Evolutionary conservation across 306 rosid species (phyloP).

Genomic region (Bauhinia variegata): DNA sequence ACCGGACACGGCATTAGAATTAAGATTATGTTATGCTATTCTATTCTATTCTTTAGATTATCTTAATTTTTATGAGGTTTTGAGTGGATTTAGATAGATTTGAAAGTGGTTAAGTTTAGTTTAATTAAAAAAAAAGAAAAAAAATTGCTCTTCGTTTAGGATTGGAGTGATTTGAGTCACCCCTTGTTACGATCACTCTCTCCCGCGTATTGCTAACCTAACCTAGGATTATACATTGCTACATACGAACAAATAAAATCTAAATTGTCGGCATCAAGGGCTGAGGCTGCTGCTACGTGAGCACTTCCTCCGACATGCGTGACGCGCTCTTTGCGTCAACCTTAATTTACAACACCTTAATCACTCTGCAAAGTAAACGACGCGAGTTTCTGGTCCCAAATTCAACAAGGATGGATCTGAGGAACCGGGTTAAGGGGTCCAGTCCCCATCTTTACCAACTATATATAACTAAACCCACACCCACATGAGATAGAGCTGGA

Average conservation of each 20-base stretch:
- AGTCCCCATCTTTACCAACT: constrained; percentile 34
- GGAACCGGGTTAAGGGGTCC: constrained; percentile 17
- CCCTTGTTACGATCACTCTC: too few species aligned
- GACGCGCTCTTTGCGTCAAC: constrained; percentile 59
- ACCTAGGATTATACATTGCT: neutral
- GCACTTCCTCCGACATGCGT: constrained; percentile 57
- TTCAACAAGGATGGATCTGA: neutral
- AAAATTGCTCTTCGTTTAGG: too few species aligned
- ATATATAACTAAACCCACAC: neutral
- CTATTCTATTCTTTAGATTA: too few species aligned
- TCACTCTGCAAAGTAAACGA: constrained; percentile 27
- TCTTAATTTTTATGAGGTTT: too few species aligned
- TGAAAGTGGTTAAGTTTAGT: too few species aligned
- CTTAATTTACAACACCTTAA: constrained; percentile 31
- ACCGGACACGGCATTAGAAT: too few species aligned
- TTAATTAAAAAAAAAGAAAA: too few species aligned
- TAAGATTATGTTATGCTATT: too few species aligned
- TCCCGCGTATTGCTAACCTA: too few species aligned
- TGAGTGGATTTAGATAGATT: too few species aligned
- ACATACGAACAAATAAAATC: constrained; percentile 46
- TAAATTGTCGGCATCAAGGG: constrained; percentile 65
- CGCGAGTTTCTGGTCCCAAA: neutral
- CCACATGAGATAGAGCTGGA: too few species aligned
- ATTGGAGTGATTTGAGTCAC: too few species aligned
- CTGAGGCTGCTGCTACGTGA: constrained; percentile 59